Evolutionary conservation across 768 basidiomycete species (phyloP), one percentile per base, ranked within the genome.

Genomic region (Serendipita sp.): DNA sequence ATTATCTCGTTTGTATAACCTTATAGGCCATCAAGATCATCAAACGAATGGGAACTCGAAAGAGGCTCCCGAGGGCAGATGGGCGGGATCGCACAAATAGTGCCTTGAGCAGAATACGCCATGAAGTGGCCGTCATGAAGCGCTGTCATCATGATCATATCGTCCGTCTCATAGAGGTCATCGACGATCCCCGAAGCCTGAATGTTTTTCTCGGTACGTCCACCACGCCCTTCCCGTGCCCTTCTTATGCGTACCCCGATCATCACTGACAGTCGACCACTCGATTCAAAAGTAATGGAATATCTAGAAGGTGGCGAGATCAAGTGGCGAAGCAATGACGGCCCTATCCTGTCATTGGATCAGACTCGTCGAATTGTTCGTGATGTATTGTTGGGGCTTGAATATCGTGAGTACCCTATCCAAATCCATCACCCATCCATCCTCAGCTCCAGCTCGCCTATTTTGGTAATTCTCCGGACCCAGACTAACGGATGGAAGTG

Each of bases 111-210:
- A 90, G 91, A 75, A 91, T 96, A 65, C 79, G 83, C 67, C 86
- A 85, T 72, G 95, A 98, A 75, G 93, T 98, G 64, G 96, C 96
- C 2, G 94, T 98, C 72, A 96, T 99, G 90, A 98, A 97, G 77
- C 94, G 96, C 71, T 86, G 90, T 69, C 77, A 84, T 51, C 92
- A 96, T 70, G 85, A 88, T 0, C 85, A 96, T 71, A 84, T 96
- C 64, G 92, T 97, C 11, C 79, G 86, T 65, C 79, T 99, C 63
- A 83, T 84, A 67, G 93, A 97, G 72, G 92, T 97, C 70, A 94
- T 99, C 65, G 94, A 98, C 72, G 96, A 97, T 73, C 81, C 84
- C 44, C 79, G 86, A 66, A 81, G 82, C 58, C 86, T 89, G 68
- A 88, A 87, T 74, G 88, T 99, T 44, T 97, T 90, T 74, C 88